phyloP scores from a whole-genome alignment of 352 stramenopile species.

The Phytopythium ostracodes region DNA sequence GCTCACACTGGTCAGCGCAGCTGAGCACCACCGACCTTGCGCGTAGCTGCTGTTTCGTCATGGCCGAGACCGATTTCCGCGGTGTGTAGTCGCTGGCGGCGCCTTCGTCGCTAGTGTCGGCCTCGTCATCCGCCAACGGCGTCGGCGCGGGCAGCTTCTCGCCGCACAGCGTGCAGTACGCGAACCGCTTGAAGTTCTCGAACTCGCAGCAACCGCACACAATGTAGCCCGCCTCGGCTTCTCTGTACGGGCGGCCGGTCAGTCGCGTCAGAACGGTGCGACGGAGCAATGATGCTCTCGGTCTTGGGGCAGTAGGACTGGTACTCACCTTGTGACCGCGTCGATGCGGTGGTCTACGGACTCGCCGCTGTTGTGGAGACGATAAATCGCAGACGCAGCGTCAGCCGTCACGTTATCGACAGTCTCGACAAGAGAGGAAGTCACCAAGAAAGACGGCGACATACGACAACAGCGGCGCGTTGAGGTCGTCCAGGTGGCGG shows the following conservation, averaged over 20 bases:
- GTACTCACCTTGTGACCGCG: constrained; percentile 34
- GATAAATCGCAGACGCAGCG: neutral
- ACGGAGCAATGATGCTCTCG: too few relatives aligned
- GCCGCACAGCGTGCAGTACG: constrained; percentile 61
- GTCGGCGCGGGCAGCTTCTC: constrained; percentile 36
- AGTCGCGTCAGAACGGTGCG: neutral
- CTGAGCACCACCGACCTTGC: constrained; percentile 1
- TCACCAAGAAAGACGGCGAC: neutral
- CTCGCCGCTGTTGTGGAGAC: constrained; percentile 19
- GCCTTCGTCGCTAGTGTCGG: constrained; percentile 2
- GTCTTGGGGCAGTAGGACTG: neutral
- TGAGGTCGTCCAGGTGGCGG: constrained; percentile 36
- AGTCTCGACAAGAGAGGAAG: neutral
- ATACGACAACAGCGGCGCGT: constrained; percentile 45
- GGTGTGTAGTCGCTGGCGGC: constrained; percentile 1
- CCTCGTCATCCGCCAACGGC: constrained; percentile 19
- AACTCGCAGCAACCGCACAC: constrained; percentile 53
- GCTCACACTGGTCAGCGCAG: too few relatives aligned
- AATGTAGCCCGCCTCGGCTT: constrained; percentile 49
- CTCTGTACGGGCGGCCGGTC: constrained; percentile 14
- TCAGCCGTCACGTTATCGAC: neutral
- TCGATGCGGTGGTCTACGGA: constrained; percentile 62
- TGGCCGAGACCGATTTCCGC: constrained; percentile 6
- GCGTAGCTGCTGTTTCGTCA: constrained; percentile 10
- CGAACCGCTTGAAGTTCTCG: constrained; percentile 72